Base-by-base conservation (phyloP, 371 early-diverging fungal species). In the Rhizopus delemar region DNA sequence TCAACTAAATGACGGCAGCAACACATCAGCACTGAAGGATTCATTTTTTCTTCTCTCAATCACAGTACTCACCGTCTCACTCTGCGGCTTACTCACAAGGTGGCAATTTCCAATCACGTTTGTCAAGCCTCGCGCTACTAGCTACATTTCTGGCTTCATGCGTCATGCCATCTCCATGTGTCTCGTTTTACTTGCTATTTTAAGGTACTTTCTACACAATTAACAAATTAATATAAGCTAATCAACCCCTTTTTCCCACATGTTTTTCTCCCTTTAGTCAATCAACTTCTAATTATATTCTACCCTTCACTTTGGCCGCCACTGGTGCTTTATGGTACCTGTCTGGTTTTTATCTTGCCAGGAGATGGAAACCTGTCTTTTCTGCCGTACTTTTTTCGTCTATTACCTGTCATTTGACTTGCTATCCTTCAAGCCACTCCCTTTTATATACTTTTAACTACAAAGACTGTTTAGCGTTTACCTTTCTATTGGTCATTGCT, bases 1-100 rank as follows among this genome's bases (percentile, higher is more conserved):
- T 49, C 63, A 29, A 29, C 50, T 48, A 16, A 15, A 36, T 22
- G n/a, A 60, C 28, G 43, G 16, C 33, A 13, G n/a, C 28, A 41
- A 45, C 41, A 34, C 33, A 2, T 43, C 13, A 36, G 28, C 57
- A 15, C 36, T 50, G 12, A 53, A 35, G 3, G 71, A 71, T 49
- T 58, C 61, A 22, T 51, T 63, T 22, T 70, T 78, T 28, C 75
- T 84, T 54, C 60, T 71, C 22, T 62, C 82, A 31, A 68, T 74
- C 39, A 61, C 82, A 16, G 57, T 60, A 22, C 43, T 69, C 9
- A 65, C 77, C 9, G 57, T 74, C 5, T 68, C 77, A 6, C 4
- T 79, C 6, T 63, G 55, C 34, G 62, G 67, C 12, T 35, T 78
- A 5, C 35, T 65, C 1, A 69, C 65, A 46, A 65, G 67, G 57